phyloP scores from a whole-genome alignment of 1,139 yeast species.

The Diutina mesorugosa region DNA sequence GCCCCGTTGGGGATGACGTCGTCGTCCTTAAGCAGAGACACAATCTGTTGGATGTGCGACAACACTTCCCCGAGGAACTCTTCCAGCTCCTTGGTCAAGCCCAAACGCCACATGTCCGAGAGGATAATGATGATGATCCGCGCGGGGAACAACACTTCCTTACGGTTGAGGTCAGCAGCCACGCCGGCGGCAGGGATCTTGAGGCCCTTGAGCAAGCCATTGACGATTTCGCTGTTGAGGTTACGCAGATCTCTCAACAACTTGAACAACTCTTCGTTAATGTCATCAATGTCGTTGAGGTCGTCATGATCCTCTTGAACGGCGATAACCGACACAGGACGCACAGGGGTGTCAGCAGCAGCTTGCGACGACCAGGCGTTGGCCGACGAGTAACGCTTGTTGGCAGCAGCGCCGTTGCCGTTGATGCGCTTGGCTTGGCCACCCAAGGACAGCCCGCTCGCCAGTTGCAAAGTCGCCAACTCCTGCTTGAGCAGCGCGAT shows the following conservation, averaged over 20 bases:
- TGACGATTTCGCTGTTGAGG: constrained; percentile 75
- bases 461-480: constrained; percentile 34
- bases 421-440: neutral
- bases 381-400: constrained; percentile 32
- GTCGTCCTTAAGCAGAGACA: constrained; percentile 61
- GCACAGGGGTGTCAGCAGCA: neutral
- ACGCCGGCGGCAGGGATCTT: constrained; percentile 80
- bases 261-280: constrained; percentile 60
- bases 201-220: constrained; percentile 78
- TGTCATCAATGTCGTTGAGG: constrained; percentile 49
- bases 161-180: constrained; percentile 70
- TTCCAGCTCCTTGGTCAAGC: constrained; percentile 86
- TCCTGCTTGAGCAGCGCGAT: constrained; percentile 61
- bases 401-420: constrained; percentile 7
- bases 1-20: constrained; percentile 90
- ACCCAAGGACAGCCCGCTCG: neutral
- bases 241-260: constrained; percentile 69
- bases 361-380: constrained; percentile 21
- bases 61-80: constrained; percentile 83
- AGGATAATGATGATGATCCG: constrained; percentile 84
- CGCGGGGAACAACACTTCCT: constrained; percentile 94
- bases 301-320: constrained; percentile 34
- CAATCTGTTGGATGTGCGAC: constrained; percentile 75
- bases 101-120: constrained; percentile 98
- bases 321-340: constrained; percentile 51